Percentiles rank a stretch among this genome's conserved stretches.
These are phyloP conservation scores for Torulaspora pretoriensis DNA, from an alignment of 1,139 yeast genomes.

Conservation along the genomic window DNA sequence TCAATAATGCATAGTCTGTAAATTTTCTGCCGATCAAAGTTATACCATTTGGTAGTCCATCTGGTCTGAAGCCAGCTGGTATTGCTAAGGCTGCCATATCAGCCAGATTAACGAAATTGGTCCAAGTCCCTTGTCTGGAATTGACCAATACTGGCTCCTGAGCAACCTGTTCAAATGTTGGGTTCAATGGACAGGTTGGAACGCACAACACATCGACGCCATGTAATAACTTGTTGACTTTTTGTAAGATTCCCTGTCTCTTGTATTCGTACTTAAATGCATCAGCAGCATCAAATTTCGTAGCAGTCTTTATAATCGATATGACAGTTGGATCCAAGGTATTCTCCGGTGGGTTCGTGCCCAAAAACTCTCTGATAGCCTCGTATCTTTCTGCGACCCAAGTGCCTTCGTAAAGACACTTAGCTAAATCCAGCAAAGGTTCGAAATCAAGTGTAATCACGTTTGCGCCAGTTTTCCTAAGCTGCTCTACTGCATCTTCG, in stretches of 20 bases:
- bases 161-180: constrained; percentile 66
- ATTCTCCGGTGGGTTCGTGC: constrained; percentile 65
- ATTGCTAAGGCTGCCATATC: constrained; percentile 88
- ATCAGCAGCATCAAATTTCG: constrained; percentile 71
- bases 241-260: constrained; percentile 69
- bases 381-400: constrained; percentile 96
- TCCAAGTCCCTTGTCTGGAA: constrained; percentile 92
- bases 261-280: constrained; percentile 80
- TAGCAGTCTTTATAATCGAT: constrained; percentile 72
- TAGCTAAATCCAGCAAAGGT: constrained; percentile 77
- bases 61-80: constrained; percentile 80
- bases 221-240: constrained; percentile 51
- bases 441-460: constrained; percentile 63
- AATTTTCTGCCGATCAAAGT: constrained; percentile 78
- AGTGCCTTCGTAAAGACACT: constrained; percentile 91
- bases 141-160: constrained; percentile 79
- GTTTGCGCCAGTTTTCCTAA: constrained; percentile 54
- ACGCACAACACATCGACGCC: constrained; percentile 73
- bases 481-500: constrained; percentile 53
- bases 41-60: constrained; percentile 87
- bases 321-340: constrained; percentile 81
- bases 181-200: constrained; percentile 92
- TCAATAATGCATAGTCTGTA: constrained; percentile 83
- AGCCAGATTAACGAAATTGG: constrained; percentile 91
- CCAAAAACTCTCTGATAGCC: constrained; percentile 70